Base-by-base conservation (phyloP, 2,329 filamentous ascomycete genomes). In the Fusarium devonianum region DNA sequence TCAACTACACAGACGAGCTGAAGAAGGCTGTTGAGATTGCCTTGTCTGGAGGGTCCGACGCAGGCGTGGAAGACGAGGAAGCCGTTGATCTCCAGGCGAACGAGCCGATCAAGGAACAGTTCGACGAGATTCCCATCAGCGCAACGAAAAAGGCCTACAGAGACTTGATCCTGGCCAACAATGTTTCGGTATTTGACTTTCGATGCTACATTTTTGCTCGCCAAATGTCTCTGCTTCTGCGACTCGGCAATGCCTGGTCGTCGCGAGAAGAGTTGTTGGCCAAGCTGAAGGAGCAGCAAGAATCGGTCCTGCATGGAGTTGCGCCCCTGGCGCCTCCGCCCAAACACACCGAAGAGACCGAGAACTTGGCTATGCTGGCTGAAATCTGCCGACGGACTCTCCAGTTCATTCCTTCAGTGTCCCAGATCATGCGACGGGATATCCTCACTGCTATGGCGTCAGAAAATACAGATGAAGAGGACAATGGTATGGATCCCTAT, bases 171-270 rank as follows among this genome's bases (percentile, higher is more conserved):
- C 78, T 99, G 28, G 88, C 90, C 11, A 99, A 95, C 74, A 90
- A 96, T 59, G 95, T 99, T 25, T 99, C 94, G 0, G 80, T 96
- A 3, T 97, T 97, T 67, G 94, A 99, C 70, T 97, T 99, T 69
- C 82, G 90, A 38, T 90, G 89, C 62, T 99, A 99, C 69, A 86
- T 99, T 10, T 99, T 97, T 70, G 86, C 91, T 3, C 84, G 94
- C 17, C 93, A 99, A 65, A 84, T 96, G 55, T 83, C 88, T 3
- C 74, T 99, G 1, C 78, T 97, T 2, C 78, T 96, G 10, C 84
- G 92, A 4, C 80, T 96, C 1, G 92, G 89, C n/a, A 94, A 93
- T 66, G 83, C 83, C 0, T 82, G 74, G 71, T 85, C 82, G 2
- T 83, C 83, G 0, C 71, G 81, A 26, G 84, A 86, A 58, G 84